Evolutionary conservation across 495 filamentous ascomycete species (phyloP).

Genomic region (Penicillium subrubescens): DNA sequence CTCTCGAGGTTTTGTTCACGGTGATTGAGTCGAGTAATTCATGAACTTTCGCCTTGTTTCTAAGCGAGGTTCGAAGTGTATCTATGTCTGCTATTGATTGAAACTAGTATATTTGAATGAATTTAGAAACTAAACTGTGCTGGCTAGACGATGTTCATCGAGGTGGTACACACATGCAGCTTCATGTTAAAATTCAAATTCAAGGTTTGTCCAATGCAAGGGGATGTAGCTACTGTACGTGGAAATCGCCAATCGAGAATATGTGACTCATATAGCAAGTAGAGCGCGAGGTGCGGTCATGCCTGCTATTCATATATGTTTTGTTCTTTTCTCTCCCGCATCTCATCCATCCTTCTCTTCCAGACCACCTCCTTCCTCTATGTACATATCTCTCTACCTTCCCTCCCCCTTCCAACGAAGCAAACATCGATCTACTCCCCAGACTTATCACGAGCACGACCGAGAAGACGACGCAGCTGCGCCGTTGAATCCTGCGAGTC

Average conservation of each 20-base stretch:
- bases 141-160: neutral
- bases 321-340: no score
- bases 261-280: neutral
- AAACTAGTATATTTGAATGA: no score
- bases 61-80: no score
- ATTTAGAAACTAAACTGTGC: neutral
- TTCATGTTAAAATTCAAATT: neutral
- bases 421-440: conserved; percentile 1
- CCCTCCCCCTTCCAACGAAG: neutral
- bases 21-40: no score
- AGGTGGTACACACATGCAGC: neutral
- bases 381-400: neutral
- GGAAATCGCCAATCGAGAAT: neutral
- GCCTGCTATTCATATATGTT: neutral
- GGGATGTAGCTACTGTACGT: neutral
- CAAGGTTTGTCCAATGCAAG: neutral
- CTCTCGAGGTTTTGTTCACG: neutral
- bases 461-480: conserved; percentile 28
- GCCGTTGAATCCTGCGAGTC: conserved; percentile 22
- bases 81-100: no score
- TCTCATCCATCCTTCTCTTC: neutral
- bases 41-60: no score
- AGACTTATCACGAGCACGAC: conserved; percentile 22
- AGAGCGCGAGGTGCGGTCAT: neutral
- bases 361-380: neutral